Evolutionary conservation across 139 green algal genomes (phyloP).

Genomic region (Tetraselmis chui): DNA sequence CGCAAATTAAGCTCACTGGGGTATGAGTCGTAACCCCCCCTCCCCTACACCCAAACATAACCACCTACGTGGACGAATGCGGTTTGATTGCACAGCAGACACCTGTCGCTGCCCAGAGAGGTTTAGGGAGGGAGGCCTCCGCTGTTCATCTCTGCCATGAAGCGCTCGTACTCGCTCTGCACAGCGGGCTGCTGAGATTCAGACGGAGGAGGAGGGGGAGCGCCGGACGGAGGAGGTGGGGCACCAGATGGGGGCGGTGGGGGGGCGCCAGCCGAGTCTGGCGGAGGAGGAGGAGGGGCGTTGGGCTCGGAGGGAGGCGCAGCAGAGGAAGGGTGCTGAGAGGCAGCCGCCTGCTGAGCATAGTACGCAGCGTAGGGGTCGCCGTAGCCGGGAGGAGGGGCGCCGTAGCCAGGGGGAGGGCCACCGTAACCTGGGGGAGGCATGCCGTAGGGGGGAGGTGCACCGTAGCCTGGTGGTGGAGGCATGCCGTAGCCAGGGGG

Average conservation of each 20-base stretch:
- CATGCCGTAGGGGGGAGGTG: constrained; percentile 10
- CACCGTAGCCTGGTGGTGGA: constrained; percentile 2
- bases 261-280: neutral
- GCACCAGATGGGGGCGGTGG: neutral
- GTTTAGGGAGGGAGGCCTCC: neutral
- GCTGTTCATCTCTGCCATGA: constrained; percentile 37
- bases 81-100: too few relatives aligned
- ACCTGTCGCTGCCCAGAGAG: too few relatives aligned
- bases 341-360: neutral
- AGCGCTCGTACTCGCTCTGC: constrained; percentile 41
- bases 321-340: neutral
- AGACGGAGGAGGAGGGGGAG: constrained; percentile 20
- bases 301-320: neutral
- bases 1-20: too few relatives aligned
- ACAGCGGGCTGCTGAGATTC: constrained; percentile 12
- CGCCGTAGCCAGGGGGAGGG: constrained; percentile 6
- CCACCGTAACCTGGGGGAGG: constrained; percentile 13
- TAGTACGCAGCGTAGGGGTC: constrained; percentile 11
- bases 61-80: neutral
- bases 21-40: neutral
- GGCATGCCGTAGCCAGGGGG: constrained; percentile 8
- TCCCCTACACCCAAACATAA: neutral
- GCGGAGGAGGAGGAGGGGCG: neutral
- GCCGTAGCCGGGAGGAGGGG: neutral
- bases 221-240: neutral